Evolutionary conservation across 2,329 filamentous ascomycete species (phyloP), one percentile per base, ranked within the genome.

Genomic region (Trichophyton mentagrophytes): DNA sequence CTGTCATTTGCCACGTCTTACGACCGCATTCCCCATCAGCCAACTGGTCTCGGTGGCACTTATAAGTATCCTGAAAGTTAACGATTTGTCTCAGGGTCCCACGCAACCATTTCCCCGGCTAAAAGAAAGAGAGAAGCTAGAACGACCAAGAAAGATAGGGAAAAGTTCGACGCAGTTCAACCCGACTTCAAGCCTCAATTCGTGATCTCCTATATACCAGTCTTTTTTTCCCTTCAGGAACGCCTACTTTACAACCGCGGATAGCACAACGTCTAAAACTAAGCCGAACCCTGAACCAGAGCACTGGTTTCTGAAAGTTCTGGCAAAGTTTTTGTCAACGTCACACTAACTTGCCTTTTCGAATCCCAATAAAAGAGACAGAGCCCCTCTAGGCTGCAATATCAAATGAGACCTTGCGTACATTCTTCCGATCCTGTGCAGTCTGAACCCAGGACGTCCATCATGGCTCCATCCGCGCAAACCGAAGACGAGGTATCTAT

Each of bases 321-420:
- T 42, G 40, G 36, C 36, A 44, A 57, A 42, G 33, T 36, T 57
- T 40, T 57, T 40, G 33, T 57, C 55, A n/a, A 57, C 55, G 36
- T 57, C 55, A 40, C 55, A 30, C 33, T 36, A 7, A n/a, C 33
- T 11, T 57, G 8, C 36, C 33, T 57, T 25, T 59, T 17, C 7
- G 15, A 27, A 42, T 25, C 36, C 46, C 36, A 30, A 15, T 49
- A 59, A 59, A 49, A 17, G 30, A 55, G 3, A 55, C 49, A 55
- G 17, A 55, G 27, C 33, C 33, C 40, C n/a, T 25, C 40, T 13
- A 38, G 53, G 30, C 58, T 40, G 40, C 38, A 17, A 33, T 49
- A 56, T 40, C 60, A 64, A 63, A 65, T 65, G 64, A 59, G 63
- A 59, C 56, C 63, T 58, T 49, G 64, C 61, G 58, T 58, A 22